Conservation (phyloP, 208 protist genomes). For the Crithidia acanthocephali region DNA sequence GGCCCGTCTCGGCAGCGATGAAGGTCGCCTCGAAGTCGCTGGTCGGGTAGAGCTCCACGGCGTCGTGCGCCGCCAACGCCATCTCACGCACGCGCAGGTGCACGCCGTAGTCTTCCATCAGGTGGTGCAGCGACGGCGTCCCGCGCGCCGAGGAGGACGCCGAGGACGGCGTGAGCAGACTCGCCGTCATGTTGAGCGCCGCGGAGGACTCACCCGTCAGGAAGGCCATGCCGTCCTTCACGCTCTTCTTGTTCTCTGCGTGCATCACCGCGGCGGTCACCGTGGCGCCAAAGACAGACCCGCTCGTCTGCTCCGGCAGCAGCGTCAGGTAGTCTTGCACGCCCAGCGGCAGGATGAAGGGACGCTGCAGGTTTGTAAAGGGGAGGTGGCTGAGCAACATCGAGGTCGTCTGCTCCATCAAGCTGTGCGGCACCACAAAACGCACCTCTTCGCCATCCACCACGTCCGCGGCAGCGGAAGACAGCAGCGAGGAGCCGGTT, state of each 20-base stretch:
- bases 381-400: constrained; percentile 71
- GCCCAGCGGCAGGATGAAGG: constrained; percentile 69
- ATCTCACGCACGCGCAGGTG: constrained; percentile 47
- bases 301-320: constrained; percentile 57
- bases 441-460: background rate
- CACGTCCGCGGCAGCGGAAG: background rate
- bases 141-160: constrained; percentile 15
- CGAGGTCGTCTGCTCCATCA: constrained; percentile 73
- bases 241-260: constrained; percentile 6
- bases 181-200: constrained; percentile 14
- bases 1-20: constrained; percentile 34
- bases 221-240: constrained; percentile 11
- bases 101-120: constrained; percentile 48
- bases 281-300: constrained; percentile 15
- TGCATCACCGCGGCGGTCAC: constrained; percentile 27
- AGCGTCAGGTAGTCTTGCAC: constrained; percentile 72
- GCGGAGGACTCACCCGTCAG: constrained; percentile 6
- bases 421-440: constrained; percentile 42
- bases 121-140: constrained; percentile 41
- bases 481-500: background rate
- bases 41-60: constrained; percentile 26
- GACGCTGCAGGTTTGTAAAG: constrained; percentile 58
- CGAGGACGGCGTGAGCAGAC: constrained; percentile 13
- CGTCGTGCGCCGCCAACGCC: constrained; percentile 31
- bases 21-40: constrained; percentile 23